Conservation (phyloP, 768 basidiomycete genomes). For the Phylloporus scabripes region DNA sequence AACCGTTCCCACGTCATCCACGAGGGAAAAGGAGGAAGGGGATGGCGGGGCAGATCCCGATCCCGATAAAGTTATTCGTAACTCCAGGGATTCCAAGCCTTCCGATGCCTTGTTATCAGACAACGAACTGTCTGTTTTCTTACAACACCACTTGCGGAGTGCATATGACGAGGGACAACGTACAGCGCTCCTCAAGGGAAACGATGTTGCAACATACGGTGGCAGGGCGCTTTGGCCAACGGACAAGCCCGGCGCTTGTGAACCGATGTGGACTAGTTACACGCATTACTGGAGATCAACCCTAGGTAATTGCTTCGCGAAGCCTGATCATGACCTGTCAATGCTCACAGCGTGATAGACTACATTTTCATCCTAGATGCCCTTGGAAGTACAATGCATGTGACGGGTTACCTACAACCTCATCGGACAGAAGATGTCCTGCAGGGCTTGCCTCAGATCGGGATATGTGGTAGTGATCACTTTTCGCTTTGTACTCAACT, state of each 20-base stretch:
- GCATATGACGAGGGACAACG: constrained; percentile 58
- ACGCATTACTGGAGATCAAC: constrained; percentile 84
- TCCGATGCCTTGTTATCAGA: constrained; percentile 67
- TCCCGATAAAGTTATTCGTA: constrained; percentile 68
- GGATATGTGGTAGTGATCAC: constrained; percentile 84
- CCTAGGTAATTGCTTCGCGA: constrained; percentile 46
- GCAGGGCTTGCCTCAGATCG: constrained; percentile 73
- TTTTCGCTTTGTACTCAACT: constrained; percentile 71
- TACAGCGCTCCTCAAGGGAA: constrained; percentile 9
- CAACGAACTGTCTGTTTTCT: constrained; percentile 47
- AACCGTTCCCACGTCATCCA: constrained; percentile 32
- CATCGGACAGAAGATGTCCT: constrained; percentile 53
- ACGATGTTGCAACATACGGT: constrained; percentile 43
- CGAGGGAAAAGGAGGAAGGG: constrained; percentile 29
- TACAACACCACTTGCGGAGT: constrained; percentile 46
- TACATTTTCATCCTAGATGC: constrained; percentile 80
- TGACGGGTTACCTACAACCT: constrained; percentile 57
- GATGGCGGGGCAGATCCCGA: constrained; percentile 42
- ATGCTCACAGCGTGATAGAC: constrained; percentile 44
- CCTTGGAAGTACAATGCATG: constrained; percentile 24
- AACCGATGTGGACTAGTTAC: constrained; percentile 86
- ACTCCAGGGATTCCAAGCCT: constrained; percentile 54
- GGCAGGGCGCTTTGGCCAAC: constrained; percentile 37
- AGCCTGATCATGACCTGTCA: not conserved
- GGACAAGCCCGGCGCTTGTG: constrained; percentile 50